Conservation (phyloP, 179 eudicot species). For the Spinacia oleracea region DNA sequence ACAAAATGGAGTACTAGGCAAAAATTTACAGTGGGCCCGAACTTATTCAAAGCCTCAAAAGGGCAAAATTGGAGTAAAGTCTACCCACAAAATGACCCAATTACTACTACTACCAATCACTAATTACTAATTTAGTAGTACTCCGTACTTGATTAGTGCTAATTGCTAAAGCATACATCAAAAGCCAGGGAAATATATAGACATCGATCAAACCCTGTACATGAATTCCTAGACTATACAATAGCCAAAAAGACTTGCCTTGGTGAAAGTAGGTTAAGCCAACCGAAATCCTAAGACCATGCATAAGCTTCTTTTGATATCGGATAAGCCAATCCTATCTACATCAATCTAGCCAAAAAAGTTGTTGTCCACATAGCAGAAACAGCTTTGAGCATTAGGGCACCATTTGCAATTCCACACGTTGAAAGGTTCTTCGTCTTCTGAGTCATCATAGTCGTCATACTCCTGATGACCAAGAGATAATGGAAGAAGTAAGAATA, state of each 20-base stretch:
- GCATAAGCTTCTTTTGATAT: slow-evolving; percentile 3
- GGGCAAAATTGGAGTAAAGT: slow-evolving; percentile 25
- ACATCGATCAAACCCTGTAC: slow-evolving; percentile 20
- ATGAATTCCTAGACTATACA: slow-evolving; percentile 29
- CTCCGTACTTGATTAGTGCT: not conserved
- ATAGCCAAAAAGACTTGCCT: slow-evolving; percentile 43
- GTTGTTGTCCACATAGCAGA: not conserved
- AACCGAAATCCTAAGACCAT: not conserved
- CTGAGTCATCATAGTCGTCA: slow-evolving; percentile 17
- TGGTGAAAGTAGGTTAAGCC: not conserved
- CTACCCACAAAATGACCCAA: slow-evolving; percentile 19
- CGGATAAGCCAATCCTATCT: not conserved
- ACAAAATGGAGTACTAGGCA: not conserved
- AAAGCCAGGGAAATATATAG: slow-evolving; percentile 1
- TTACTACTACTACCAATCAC: not conserved
- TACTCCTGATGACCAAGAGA: slow-evolving; percentile 5
- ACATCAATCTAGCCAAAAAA: not conserved
- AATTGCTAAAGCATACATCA: slow-evolving; percentile 4
- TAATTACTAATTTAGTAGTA: too few relatives aligned
- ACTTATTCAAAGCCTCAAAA: slow-evolving; percentile 13
- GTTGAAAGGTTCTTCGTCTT: slow-evolving; percentile 6
- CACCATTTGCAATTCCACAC: not conserved
- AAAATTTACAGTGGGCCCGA: slow-evolving; percentile 18
- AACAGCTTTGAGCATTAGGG: not conserved
- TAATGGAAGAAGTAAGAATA: slow-evolving; percentile 3